Base-by-base conservation (phyloP, 306 rosid genomes). In the Dicorynia guianensis region DNA sequence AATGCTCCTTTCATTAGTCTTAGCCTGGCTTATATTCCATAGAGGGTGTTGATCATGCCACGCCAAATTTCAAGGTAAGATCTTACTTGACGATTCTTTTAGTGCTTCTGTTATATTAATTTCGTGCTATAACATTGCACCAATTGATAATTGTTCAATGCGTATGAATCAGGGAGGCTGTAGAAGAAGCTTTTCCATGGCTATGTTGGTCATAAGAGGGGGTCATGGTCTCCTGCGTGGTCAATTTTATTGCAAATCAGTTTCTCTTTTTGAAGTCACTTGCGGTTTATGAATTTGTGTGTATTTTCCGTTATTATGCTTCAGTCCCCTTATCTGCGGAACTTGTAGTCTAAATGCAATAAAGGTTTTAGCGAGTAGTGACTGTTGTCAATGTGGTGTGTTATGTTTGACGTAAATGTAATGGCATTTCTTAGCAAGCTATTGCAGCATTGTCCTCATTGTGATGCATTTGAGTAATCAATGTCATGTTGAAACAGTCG, bases 11-110 rank as follows among this genome's bases (percentile, higher is more conserved):
- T 78, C 65, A 64, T 11, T 59, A 56, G 65, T 83, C 63, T 36
- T 78, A 56, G 18, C 64, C 76, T 71, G 5, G 62, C 66, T 65
- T 57, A 19, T 63, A 65, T 76, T 84, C 68, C 71, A 57, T 38
- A 73, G 75, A 75, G 90, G 13, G 63, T 60, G 86, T 83, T 86
- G 87, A 81, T 75, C 65, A n/a, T 44, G 81, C 80, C 75, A 40
- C 44, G 85, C 86, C 79, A 56, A 39, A 71, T 59, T 54, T 60
- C 66, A 77, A 86, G 96, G 96, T 90, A 82, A 67, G 25, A 6
- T 55, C 50, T 15, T 11, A 46, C 55, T 39, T 55, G n/a, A 17
- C 39, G 20, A 19, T 36, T 53, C 8, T 63, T 77, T 53, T n/a
- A 36, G 25, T 11, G 14, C 36, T 77, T 50, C 20, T 55, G 7